Evolutionary conservation across 192 early-diverging fungal genomes (phyloP), one percentile per base, ranked within the genome.

Genomic region (Dimargaris cristalligena): DNA sequence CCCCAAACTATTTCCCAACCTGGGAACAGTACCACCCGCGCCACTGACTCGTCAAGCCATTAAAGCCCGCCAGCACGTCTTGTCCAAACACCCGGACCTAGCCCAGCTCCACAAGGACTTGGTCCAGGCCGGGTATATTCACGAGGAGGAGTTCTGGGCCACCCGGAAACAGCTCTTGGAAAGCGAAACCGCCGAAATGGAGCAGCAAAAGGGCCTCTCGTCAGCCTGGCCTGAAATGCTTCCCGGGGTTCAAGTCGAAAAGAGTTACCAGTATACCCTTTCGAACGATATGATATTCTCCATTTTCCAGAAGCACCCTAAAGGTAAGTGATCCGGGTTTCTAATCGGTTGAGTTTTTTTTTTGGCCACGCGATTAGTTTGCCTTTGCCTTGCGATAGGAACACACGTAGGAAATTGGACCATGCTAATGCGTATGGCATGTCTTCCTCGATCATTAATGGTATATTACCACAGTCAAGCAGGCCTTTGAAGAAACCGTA

Each of bases 91-190:
- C 63, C 69, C 70, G 58, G 85, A 89, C 8, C 68, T 91, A 11
- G 70, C 74, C 22, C 71, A 68, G 38, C 70, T 94, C 11, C 89
- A 92, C 70, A 73, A 71, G 61, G 87, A 86, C 29, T 67, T 96
- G 46, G 90, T 94, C 4, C 64, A 87, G 9, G 68, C 77, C 0
- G 82, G 81, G 26, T 71, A 80, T n/a, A 72, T 96, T 2, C 68
- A 74, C 6, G 94, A 97, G 65, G 87, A 93, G 58, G 94, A 97
- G 57, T 97, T 97, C 59, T 97, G 94, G 94, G 79, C 82, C 52
- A 81, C 77, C 45, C 72, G 87, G n/a, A 22, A 71, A 67, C 69
- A 88, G 56, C 64, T 89, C 33, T 71, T 91, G 44, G 73, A 77
- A 60, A 87, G 87, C 60, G 81, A 91, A 60, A 74, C 75, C 1